Conservation (phyloP, 1,139 yeast species). For the Hanseniaspora uvarum region DNA sequence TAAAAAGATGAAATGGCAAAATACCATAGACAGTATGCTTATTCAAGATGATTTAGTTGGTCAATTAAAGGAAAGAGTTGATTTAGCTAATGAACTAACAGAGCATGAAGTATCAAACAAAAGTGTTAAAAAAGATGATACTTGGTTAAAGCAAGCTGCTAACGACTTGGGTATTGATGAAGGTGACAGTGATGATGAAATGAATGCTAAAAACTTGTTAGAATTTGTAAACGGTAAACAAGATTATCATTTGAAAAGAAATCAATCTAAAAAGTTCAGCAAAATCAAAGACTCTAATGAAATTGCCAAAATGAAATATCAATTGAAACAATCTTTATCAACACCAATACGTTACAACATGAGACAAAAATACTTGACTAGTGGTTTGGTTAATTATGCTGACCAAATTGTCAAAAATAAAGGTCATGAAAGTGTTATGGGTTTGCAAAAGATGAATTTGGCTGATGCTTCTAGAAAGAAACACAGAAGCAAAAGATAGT, state of each 20-base stretch:
- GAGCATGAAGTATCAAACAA: slow-evolving; percentile 54
- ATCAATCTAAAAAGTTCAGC: slow-evolving; percentile 49
- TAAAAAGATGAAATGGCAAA: slow-evolving; percentile 35
- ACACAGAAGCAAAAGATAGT: slow-evolving; percentile 24
- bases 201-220: slow-evolving; percentile 34
- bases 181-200: slow-evolving; percentile 39
- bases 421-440: slow-evolving; percentile 60
- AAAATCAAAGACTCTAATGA: slow-evolving; percentile 47
- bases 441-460: slow-evolving; percentile 61
- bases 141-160: slow-evolving; percentile 85
- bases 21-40: slow-evolving; percentile 63
- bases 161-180: slow-evolving; percentile 76
- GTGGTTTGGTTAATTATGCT: slow-evolving; percentile 77
- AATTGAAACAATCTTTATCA: slow-evolving; percentile 47
- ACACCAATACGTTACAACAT: slow-evolving; percentile 57
- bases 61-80: slow-evolving; percentile 61
- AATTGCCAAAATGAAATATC: slow-evolving; percentile 40
- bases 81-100: slow-evolving; percentile 61
- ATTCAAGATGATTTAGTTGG: slow-evolving; percentile 63
- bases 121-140: slow-evolving; percentile 57
- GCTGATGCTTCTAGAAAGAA: slow-evolving; percentile 48
- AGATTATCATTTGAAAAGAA: slow-evolving; percentile 57
- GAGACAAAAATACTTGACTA: slow-evolving; percentile 69
- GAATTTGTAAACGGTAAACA: slow-evolving; percentile 29
- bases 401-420: slow-evolving; percentile 67